Percentiles rank a stretch among this genome's conserved stretches.
Evolutionary conservation across 129 eudicot species (phyloP).

Genomic region (Solidago caesia): DNA sequence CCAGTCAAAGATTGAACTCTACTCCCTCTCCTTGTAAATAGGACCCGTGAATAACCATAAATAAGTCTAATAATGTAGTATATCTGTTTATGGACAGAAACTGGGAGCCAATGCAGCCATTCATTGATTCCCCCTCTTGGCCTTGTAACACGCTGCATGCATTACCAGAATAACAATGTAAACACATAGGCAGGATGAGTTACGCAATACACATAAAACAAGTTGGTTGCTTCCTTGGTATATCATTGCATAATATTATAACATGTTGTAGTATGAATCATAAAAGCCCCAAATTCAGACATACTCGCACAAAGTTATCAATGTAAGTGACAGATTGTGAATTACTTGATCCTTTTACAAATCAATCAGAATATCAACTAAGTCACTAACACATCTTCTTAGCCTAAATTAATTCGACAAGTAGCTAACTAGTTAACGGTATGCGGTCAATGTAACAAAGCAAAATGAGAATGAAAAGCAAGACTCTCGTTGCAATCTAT

Average conservation of each 20-base stretch:
- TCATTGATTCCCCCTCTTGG: conserved; percentile 97
- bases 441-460: background rate
- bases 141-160: conserved; percentile 83
- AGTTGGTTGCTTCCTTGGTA: background rate
- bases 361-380: background rate
- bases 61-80: conserved; percentile 65
- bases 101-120: conserved; percentile 91
- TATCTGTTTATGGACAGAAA: conserved; percentile 77
- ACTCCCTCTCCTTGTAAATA: conserved; percentile 47
- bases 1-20: conserved; percentile 37
- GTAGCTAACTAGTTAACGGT: background rate
- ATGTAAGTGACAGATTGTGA: conserved; percentile 12
- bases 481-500: background rate
- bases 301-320: background rate
- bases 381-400: background rate
- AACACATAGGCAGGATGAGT: background rate
- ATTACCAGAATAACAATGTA: conserved; percentile 17
- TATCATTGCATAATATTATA: background rate
- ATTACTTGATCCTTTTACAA: background rate
- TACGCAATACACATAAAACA: background rate
- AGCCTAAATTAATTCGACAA: background rate
- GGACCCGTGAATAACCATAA: conserved; percentile 52
- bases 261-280: conserved; percentile 2
- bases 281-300: background rate
- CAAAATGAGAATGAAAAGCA: background rate